These are phyloP conservation scores for Trichophyton rubrum DNA, from an alignment of 2,329 filamentous ascomycete species.

Conservation along the genomic window DNA sequence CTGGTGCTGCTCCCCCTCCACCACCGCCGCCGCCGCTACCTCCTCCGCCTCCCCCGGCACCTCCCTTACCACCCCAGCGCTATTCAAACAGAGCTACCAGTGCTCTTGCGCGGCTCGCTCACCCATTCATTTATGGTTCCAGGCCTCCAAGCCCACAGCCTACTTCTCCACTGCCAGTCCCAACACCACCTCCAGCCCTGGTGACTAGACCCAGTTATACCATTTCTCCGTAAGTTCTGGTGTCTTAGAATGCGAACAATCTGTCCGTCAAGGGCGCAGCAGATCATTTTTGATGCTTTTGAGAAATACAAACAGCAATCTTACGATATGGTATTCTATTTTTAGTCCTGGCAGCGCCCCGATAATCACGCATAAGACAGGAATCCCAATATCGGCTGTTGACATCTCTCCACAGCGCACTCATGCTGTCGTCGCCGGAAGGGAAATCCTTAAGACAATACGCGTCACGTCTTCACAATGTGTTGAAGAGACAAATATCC, in stretches of 20 bases:
- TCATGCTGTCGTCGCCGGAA: constrained; percentile 52
- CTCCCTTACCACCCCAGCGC: constrained; percentile 26
- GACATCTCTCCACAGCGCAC: constrained; percentile 52
- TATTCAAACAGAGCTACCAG: constrained; percentile 36
- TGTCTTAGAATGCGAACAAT: background rate
- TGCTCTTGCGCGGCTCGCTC: constrained; percentile 41
- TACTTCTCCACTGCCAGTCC: constrained; percentile 21
- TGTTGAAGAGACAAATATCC: constrained; percentile 51
- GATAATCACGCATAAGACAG: constrained; percentile 51
- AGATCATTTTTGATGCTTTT: background rate
- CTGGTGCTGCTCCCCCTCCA: constrained; percentile 17
- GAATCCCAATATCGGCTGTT: constrained; percentile 49
- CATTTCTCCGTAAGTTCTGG: constrained; percentile 25
- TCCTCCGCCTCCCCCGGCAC: constrained; percentile 21
- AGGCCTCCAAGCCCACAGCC: constrained; percentile 42
- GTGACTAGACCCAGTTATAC: constrained; percentile 20
- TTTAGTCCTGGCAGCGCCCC: constrained; percentile 38
- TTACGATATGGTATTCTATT: background rate
- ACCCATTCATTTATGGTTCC: constrained; percentile 43
- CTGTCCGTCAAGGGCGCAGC: background rate
- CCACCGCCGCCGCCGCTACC: constrained; percentile 1
- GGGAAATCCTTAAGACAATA: constrained; percentile 54
- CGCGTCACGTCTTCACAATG: constrained; percentile 45
- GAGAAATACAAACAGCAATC: background rate
- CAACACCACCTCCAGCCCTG: background rate